Base-by-base conservation (phyloP, 2,329 filamentous ascomycete genomes). In the Bipolaris cookei region DNA sequence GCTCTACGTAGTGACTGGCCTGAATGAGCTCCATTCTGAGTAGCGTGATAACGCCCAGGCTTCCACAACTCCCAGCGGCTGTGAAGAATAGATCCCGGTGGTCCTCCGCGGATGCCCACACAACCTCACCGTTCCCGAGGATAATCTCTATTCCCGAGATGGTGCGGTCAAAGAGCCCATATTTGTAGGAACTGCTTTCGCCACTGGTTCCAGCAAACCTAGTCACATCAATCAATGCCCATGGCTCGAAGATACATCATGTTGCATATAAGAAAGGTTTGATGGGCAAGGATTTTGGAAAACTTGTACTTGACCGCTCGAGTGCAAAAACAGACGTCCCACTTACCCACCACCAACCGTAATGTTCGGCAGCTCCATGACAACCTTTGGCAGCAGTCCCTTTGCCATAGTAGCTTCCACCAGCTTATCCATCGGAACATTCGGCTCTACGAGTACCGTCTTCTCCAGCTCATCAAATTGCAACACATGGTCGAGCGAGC, bases 301-400 rank as follows among this genome's bases (percentile, higher is more conserved):
- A 21, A 28, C 4, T 13, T 34, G 13, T 1, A 30, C 20, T 5
- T 28, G 11, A 30, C 23, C 21, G n/a, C 34, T 32, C 16, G 23
- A 30, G 14, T 41, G 30, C 32, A 45, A 39, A 20, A 43, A 32
- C 20, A 51, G 4, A 18, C 14, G 34, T 16, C 16, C 6, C 39
- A 67, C 67, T 63, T 56, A 69, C 0, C 86, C 87, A 2, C 88
- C 88, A 13, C 88, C 88, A 0, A 83, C 84, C 0, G 88, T 90
- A 60, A 90, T 90, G 0, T 86, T 86, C 0, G 87, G 87, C 47
- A 90, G 88, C 65, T 90, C 88, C 84, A 90, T 89, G 3, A 90
- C 86, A 0, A 90, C 86, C 0, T 83, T 83, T 1, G 83, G 87
- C 1, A 90, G 74, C 0, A 90, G 76, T 0, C 83, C 83, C 46